These are phyloP conservation scores for Penicillium thymicola DNA, from an alignment of 2,329 filamentous ascomycete species.

Conservation along the genomic window DNA sequence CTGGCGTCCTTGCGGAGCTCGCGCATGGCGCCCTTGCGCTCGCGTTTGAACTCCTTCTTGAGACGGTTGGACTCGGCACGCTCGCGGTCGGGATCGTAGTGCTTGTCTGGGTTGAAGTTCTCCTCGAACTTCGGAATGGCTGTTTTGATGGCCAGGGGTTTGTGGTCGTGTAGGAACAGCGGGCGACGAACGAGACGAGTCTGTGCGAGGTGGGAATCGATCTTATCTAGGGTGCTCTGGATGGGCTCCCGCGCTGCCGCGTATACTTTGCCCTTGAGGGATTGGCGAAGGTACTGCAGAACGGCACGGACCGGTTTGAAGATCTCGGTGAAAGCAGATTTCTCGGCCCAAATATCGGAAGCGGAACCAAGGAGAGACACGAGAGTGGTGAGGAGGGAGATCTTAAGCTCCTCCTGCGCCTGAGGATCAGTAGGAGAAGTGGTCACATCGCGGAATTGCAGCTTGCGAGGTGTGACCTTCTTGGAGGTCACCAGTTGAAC, in stretches of 20 bases:
- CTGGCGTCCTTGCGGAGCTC: constrained; percentile 93
- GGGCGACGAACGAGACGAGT: constrained; percentile 68
- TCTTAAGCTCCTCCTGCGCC: constrained; percentile 48
- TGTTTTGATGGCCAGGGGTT: constrained; percentile 80
- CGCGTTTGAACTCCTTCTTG: constrained; percentile 86
- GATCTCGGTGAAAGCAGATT: constrained; percentile 73
- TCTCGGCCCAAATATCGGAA: constrained; percentile 69
- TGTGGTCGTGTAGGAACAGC: constrained; percentile 84
- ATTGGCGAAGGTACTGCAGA: constrained; percentile 59
- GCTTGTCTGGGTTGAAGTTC: constrained; percentile 86
- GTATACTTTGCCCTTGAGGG: constrained; percentile 53
- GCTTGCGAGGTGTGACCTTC: constrained; percentile 46
- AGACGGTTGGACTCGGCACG: constrained; percentile 81
- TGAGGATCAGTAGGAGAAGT: constrained; percentile 15
- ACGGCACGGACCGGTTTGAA: constrained; percentile 63
- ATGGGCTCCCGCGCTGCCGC: constrained; percentile 28
- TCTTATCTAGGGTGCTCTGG: constrained; percentile 31
- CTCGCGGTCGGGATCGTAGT: constrained; percentile 94
- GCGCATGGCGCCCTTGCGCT: constrained; percentile 89
- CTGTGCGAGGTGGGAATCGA: constrained; percentile 50
- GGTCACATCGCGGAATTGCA: constrained; percentile 59
- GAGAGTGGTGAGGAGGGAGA: constrained; percentile 61
- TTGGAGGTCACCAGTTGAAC: constrained; percentile 48
- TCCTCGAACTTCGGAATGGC: constrained; percentile 95
- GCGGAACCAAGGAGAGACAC: constrained; percentile 64